Evolutionary conservation across 257 asterid species (phyloP).

Genomic region (Paraleonurus japonicus): DNA sequence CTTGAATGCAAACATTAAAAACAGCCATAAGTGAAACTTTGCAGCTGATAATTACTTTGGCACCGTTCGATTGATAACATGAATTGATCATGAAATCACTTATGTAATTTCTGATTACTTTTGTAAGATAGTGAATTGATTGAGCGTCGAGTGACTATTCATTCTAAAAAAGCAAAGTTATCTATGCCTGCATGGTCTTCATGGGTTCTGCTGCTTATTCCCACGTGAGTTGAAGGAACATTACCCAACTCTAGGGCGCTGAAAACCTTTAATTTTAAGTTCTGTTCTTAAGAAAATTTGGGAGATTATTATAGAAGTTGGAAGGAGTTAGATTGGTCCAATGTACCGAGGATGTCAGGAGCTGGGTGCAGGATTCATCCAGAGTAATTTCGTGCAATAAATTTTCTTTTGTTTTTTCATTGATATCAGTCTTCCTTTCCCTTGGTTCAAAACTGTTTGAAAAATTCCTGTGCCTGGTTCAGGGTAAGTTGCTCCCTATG

Average conservation of each 20-base stretch:
- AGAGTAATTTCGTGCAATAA: no score
- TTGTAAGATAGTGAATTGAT: background rate
- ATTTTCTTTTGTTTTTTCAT: no score
- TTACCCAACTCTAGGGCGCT: background rate
- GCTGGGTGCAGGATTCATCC: background rate
- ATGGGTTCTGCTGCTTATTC: background rate
- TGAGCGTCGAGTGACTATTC: background rate
- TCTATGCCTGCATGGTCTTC: background rate
- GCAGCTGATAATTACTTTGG: slow-evolving; percentile 7
- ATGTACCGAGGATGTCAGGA: background rate
- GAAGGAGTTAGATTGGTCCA: background rate
- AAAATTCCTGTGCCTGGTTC: background rate
- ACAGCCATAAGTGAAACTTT: background rate
- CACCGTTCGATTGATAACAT: background rate
- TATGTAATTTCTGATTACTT: background rate
- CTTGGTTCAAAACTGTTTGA: background rate
- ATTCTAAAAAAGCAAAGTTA: background rate
- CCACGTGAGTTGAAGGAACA: background rate
- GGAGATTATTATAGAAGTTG: background rate
- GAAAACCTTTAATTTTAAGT: background rate
- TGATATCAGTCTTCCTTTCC: no score
- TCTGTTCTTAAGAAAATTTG: background rate
- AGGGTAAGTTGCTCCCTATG: background rate
- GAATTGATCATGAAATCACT: background rate
- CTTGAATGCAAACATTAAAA: background rate